Percentiles rank a stretch among this genome's conserved stretches.
Conservation (phyloP, 1,284 basidiomycete genomes). For the Cryptococcus sp. region DNA sequence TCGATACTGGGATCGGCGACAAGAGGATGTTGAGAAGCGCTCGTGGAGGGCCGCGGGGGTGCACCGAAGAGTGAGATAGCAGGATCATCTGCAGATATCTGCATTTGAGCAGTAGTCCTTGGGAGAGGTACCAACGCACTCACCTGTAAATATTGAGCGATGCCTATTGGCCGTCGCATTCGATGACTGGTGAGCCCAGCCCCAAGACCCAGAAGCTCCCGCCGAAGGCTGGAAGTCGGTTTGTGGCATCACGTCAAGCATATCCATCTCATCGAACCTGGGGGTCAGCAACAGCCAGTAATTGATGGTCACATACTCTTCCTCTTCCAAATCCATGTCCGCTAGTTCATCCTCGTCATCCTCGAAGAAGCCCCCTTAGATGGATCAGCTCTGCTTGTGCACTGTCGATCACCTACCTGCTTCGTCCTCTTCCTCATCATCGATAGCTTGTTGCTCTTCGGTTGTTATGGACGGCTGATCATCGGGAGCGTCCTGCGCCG, state of each 20-base stretch:
- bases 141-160: constrained; percentile 15
- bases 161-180: constrained; percentile 1
- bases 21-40: constrained; percentile 71
- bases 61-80: constrained; percentile 25
- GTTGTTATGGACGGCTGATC: constrained; percentile 25
- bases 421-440: constrained; percentile 23
- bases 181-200: constrained; percentile 28
- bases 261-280: constrained; percentile 31
- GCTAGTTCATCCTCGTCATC: constrained; percentile 59
- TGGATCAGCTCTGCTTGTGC: not conserved
- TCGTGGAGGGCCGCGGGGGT: constrained; percentile 1
- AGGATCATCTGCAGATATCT: constrained; percentile 21
- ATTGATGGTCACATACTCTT: constrained; percentile 47
- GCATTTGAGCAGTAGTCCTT: not conserved
- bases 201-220: constrained; percentile 31
- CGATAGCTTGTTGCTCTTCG: constrained; percentile 25
- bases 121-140: not conserved
- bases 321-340: constrained; percentile 53
- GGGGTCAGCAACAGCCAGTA: constrained; percentile 7
- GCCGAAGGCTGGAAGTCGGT: constrained; percentile 8
- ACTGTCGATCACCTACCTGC: constrained; percentile 12
- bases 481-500: constrained; percentile 21
- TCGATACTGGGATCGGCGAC: constrained; percentile 63
- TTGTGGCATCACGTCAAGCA: constrained; percentile 18
- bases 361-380: constrained; percentile 29